phyloP scores from a whole-genome alignment of 345 rosid species.

The Bruguiera parviflora region DNA sequence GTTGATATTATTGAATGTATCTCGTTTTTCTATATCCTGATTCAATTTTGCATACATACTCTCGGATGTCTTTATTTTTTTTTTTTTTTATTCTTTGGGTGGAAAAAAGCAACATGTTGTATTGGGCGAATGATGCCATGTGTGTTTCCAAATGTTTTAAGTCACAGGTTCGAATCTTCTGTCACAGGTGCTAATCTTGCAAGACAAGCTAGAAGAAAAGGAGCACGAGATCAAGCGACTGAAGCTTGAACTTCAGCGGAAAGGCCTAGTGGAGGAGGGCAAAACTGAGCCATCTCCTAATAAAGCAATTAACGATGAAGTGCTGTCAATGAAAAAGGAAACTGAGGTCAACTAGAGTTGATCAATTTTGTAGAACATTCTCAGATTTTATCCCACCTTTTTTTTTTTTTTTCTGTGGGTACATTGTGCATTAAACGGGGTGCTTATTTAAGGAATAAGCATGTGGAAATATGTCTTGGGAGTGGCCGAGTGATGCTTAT shows the following conservation, averaged over 20 bases:
- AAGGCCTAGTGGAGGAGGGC: background rate
- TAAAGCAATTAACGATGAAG: background rate
- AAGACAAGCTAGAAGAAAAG: background rate
- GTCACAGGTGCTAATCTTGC: background rate
- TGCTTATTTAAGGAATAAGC: no score
- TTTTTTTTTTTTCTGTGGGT: background rate
- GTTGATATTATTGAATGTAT: no score
- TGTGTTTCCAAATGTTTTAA: no score
- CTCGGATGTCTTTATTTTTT: background rate
- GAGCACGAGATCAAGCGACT: background rate
- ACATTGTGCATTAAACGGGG: background rate
- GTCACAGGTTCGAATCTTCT: no score
- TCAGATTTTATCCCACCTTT: background rate
- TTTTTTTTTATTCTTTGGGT: no score
- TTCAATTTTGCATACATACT: background rate
- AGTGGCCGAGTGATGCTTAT: no score
- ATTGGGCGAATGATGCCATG: no score
- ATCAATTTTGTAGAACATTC: background rate
- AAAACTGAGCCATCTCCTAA: background rate
- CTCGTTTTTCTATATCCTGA: background rate
- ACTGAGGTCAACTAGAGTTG: background rate
- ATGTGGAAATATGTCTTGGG: no score
- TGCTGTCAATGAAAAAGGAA: background rate
- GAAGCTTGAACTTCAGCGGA: background rate
- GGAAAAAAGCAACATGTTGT: no score